Evolutionary conservation across 805 yeast genomes (phyloP), one percentile per base, ranked within the genome.

Genomic region (Sugiyamaella qingdaonensis): DNA sequence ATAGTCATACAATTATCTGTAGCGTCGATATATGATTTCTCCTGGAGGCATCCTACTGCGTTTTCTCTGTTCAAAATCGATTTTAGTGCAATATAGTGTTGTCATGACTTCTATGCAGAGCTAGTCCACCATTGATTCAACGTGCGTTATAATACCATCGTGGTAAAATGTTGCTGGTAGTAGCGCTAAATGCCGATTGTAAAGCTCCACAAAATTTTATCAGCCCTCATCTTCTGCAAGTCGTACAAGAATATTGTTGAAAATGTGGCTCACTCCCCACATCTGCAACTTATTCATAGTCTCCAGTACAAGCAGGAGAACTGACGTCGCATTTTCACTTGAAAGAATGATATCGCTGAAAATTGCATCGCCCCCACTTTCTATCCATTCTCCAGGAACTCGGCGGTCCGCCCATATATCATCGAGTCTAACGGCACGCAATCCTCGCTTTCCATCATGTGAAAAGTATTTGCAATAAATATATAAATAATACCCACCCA

Each of bases 401-500:
- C 9, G 11, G 18, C 42, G 42, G 11, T 36, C 42, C 11, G 42
- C 42, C 42, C 42, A 36, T 9, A 36, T 36, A 9, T 19, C 14
- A n/a, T 36, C 42, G 9, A 36, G 18, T n/a, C 42, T 36, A 14
- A 36, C 18, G 9, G 42, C 14, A 9, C 9, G 42, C 9, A 19
- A 10, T 9, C 9, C 42, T 9, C 14, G 9, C 14, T 19, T 10
- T 36, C 14, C 42, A 14, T 36, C 14, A n/a, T 36, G 42, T 8
- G 42, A 36, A 14, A 36, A 36, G 16, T 36, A 36, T 14, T 36
- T 36, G 14, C 42, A 36, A 14, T 13, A 36, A 11, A 36, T 36
- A 37, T 55, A 57, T 31, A 59, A 35, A 39, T 48, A 59, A 43
- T 59, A 36, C 10, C 60, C 59, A 10, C 63, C 62, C 50, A 57